Evolutionary conservation across 805 yeast genomes (phyloP).

Genomic region (Blastobotrys muscicola): DNA sequence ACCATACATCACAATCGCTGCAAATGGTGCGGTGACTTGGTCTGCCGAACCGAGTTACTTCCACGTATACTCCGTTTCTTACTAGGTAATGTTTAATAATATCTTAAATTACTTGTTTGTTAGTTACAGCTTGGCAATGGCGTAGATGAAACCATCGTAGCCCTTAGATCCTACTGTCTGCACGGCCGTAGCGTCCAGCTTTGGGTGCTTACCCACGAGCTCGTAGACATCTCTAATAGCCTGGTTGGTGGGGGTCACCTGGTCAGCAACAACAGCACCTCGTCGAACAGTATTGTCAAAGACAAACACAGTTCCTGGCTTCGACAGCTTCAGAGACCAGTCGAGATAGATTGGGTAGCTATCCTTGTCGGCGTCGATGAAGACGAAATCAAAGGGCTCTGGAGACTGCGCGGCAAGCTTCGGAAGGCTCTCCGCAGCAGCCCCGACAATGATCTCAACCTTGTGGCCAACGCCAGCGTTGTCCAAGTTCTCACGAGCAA

Average conservation of each 20-base stretch:
- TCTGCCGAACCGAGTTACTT: not conserved
- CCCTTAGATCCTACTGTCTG: slow-evolving; percentile 11
- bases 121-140: slow-evolving; percentile 5
- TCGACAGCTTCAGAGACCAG: slow-evolving; percentile 10
- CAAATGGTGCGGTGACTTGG: not conserved
- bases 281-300: slow-evolving; percentile 11
- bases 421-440: slow-evolving; percentile 9
- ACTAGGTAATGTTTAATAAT: not conserved
- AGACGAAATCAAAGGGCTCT: slow-evolving; percentile 7
- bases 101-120: too few relatives aligned
- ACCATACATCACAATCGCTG: not conserved
- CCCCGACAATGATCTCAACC: slow-evolving; percentile 11
- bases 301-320: slow-evolving; percentile 6
- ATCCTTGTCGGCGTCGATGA: slow-evolving; percentile 12
- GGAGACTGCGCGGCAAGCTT: slow-evolving; percentile 1
- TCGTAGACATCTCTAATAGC: slow-evolving; percentile 6
- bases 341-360: slow-evolving; percentile 8
- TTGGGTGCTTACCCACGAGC: slow-evolving; percentile 5
- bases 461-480: slow-evolving; percentile 8
- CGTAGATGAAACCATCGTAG: slow-evolving; percentile 10
- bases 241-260: not conserved
- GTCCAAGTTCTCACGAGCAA: slow-evolving; percentile 8
- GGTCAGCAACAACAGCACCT: slow-evolving; percentile 4
- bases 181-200: slow-evolving; percentile 7
- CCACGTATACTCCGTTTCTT: slow-evolving; percentile 3